Conservation (phyloP, 495 filamentous ascomycete species). For the Penicillium mononematosum region DNA sequence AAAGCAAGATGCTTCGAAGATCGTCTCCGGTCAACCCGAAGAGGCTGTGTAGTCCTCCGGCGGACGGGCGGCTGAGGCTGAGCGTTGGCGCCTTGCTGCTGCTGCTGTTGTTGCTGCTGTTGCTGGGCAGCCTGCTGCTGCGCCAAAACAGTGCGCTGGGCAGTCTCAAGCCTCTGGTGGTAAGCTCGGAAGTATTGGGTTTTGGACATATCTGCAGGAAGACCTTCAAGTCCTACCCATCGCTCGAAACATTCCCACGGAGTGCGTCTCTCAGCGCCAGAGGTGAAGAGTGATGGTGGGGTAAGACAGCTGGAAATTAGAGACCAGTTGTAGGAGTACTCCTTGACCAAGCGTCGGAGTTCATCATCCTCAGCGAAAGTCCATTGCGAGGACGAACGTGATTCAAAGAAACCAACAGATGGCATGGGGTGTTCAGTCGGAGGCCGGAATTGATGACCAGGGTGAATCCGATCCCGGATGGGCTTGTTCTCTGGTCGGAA, state of each 20-base stretch:
- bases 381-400: constrained; percentile 83
- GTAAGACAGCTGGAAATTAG: constrained; percentile 78
- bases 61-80: constrained; percentile 58
- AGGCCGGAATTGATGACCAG: constrained; percentile 90
- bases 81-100: constrained; percentile 50
- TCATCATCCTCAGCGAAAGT: constrained; percentile 85
- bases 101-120: constrained; percentile 58
- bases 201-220: constrained; percentile 88
- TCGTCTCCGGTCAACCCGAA: constrained; percentile 80
- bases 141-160: constrained; percentile 62
- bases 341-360: constrained; percentile 76
- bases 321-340: constrained; percentile 96
- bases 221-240: constrained; percentile 85
- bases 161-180: constrained; percentile 74
- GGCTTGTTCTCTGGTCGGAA: constrained; percentile 88
- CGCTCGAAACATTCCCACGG: constrained; percentile 99
- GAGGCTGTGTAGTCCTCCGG: constrained; percentile 66
- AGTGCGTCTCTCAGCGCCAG: constrained; percentile 83
- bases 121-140: constrained; percentile 59
- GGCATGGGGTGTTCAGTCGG: constrained; percentile 89
- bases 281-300: constrained; percentile 70
- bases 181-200: constrained; percentile 89
- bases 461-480: constrained; percentile 85
- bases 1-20: constrained; percentile 82
- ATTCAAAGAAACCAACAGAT: constrained; percentile 83